Conservation (phyloP, 2,329 filamentous ascomycete species). For the Pseudogymnoascus sp. region DNA sequence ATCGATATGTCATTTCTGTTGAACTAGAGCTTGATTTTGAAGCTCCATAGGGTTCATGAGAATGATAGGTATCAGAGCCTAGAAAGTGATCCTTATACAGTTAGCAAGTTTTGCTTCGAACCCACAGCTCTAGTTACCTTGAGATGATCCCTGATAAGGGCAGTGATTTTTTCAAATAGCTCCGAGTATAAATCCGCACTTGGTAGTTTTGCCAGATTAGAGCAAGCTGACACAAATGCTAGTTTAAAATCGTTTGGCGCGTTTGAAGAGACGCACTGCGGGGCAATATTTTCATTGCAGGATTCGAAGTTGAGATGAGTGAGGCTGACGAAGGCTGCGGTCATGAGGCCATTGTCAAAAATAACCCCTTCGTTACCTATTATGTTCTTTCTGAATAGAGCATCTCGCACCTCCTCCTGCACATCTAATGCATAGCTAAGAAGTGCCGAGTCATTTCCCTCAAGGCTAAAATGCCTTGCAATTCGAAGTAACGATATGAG, state of each 20-base stretch:
- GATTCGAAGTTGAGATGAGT: constrained; percentile 53
- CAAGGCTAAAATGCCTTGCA: constrained; percentile 54
- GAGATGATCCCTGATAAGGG: constrained; percentile 49
- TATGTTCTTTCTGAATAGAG: constrained; percentile 50
- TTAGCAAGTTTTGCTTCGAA: background rate
- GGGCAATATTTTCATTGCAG: constrained; percentile 48
- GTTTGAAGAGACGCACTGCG: constrained; percentile 47
- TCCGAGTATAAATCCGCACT: constrained; percentile 42
- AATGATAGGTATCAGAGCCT: constrained; percentile 15
- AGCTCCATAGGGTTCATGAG: constrained; percentile 32
- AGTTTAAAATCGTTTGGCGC: constrained; percentile 54
- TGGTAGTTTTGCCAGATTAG: constrained; percentile 50
- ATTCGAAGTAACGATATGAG: constrained; percentile 54
- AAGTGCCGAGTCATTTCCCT: constrained; percentile 45
- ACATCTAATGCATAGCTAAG: constrained; percentile 62
- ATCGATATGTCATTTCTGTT: constrained; percentile 40
- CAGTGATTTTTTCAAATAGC: constrained; percentile 47
- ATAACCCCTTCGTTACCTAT: constrained; percentile 39
- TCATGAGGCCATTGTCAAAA: constrained; percentile 58
- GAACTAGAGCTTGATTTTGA: constrained; percentile 36
- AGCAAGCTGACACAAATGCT: constrained; percentile 53
- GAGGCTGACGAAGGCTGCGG: constrained; percentile 57
- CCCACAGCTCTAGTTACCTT: constrained; percentile 35
- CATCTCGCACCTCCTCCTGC: constrained; percentile 59
- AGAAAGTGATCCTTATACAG: background rate